Evolutionary conservation across 2,329 filamentous ascomycete species (phyloP), one percentile per base, ranked within the genome.

Genomic region (Diaporthe citrichinensis): DNA sequence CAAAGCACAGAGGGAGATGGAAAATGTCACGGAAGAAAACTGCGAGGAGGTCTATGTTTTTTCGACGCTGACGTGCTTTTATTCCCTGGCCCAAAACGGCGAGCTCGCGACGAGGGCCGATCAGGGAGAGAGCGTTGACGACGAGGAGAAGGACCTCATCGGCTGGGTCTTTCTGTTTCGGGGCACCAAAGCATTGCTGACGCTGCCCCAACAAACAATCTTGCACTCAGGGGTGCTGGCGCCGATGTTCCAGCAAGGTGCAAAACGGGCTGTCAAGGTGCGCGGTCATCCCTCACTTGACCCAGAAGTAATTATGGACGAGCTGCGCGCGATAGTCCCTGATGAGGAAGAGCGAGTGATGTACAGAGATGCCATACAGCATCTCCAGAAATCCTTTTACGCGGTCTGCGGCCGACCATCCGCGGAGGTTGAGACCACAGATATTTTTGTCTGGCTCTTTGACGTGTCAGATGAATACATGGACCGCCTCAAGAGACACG

Each of bases 381-480:
- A 49, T n/a, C 61, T 67, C 28, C 61, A 67, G 23, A 46, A 17
- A n/a, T 31, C 61, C 17, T 67, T 67, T 9, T 20, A 49, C 23
- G 44, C 44, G 10, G 41, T 67, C 61, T 67, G 17, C n/a, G 39
- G n/a, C n/a, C 58, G n/a, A 2, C 8, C n/a, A 9, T 8, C 5
- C 14, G 41, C 2, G 10, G 44, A 49, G 5, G 15, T 49, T n/a
- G 41, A 67, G 61, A 67, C 44, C 46, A 67, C 61, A 9, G 44
- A 34, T 4, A 15, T 67, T 8, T 67, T 67, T 10, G 28, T 67
- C 39, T 67, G 61, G 61, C 41, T 67, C 28, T 67, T 67, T 49
- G 61, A 67, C 9, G 28, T 49, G 14, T 67, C 61, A 10, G 61
- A 67, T 14, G 61, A 67, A 17, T 67, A 67, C 44, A 67, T 67